phyloP scores from a whole-genome alignment of 331 rosid genomes.

The Acacia pycnantha region DNA sequence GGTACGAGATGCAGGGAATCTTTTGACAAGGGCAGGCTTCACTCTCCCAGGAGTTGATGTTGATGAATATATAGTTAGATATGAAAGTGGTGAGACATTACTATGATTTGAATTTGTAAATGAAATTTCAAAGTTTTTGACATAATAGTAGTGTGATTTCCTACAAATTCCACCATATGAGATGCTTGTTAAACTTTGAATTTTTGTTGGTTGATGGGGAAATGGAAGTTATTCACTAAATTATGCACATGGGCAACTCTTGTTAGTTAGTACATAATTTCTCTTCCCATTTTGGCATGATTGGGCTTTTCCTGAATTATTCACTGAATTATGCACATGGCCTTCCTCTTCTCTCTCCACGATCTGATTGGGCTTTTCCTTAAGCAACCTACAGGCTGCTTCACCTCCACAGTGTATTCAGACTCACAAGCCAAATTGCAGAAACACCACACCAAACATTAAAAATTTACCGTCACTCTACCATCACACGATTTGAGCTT shows the following conservation, averaged over 20 bases:
- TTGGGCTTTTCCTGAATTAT: no score
- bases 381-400: no score
- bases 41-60: constrained; percentile 94
- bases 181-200: constrained; percentile 11
- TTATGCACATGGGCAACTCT: constrained; percentile 5
- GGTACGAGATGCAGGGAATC: constrained; percentile 99
- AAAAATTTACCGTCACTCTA: no score
- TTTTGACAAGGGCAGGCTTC: constrained; percentile 96
- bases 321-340: no score
- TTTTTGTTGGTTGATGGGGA: constrained; percentile 26
- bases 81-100: constrained; percentile 75
- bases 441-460: no score
- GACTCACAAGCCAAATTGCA: no score
- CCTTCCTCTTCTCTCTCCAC: no score
- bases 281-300: neutral
- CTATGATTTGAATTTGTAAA: constrained; percentile 1
- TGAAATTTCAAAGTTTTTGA: constrained; percentile 21
- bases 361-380: no score
- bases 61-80: constrained; percentile 77
- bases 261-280: neutral
- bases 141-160: constrained; percentile 13
- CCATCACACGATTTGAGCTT: no score
- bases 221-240: constrained; percentile 10
- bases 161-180: neutral
- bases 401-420: no score